A percentile compares a stretch with the other conserved stretches of the same genome.
These are phyloP conservation scores for Gyrodon lividus DNA, from an alignment of 768 basidiomycete genomes.

Conservation along the genomic window DNA sequence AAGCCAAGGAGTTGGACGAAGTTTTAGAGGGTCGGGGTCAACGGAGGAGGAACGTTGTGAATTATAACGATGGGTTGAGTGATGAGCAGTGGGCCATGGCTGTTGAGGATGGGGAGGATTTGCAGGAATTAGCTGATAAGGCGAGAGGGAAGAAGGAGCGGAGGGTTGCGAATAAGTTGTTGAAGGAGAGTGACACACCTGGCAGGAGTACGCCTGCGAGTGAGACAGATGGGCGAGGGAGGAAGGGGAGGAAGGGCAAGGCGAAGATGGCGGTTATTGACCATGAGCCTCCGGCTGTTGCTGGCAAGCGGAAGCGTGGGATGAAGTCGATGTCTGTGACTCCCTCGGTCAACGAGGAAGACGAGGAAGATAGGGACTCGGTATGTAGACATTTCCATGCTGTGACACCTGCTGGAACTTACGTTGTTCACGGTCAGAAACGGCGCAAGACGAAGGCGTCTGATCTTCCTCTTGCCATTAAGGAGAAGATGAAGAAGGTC, in stretches of 20 bases:
- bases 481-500: constrained; percentile 81
- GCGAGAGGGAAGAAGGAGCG: constrained; percentile 64
- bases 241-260: constrained; percentile 60
- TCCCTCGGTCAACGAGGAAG: constrained; percentile 67
- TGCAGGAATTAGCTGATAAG: constrained; percentile 70
- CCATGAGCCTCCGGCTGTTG: constrained; percentile 40
- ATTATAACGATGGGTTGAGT: constrained; percentile 90
- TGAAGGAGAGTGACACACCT: constrained; percentile 59
- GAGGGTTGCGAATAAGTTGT: constrained; percentile 55
- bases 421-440: constrained; percentile 51
- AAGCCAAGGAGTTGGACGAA: constrained; percentile 52
- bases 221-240: constrained; percentile 54
- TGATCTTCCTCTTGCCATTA: constrained; percentile 56
- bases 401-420: background rate
- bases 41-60: constrained; percentile 78
- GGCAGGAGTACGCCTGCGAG: constrained; percentile 64
- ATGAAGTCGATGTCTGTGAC: constrained; percentile 74
- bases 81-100: constrained; percentile 94
- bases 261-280: constrained; percentile 49
- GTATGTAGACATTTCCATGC: constrained; percentile 38
- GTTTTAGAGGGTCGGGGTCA: constrained; percentile 78
- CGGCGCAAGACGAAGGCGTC: constrained; percentile 73
- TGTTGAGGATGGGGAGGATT: constrained; percentile 78
- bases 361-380: constrained; percentile 75
- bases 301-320: constrained; percentile 74